Evolutionary conservation across 2,329 filamentous ascomycete species (phyloP).

Genomic region (Pyrenochaeta sp.): DNA sequence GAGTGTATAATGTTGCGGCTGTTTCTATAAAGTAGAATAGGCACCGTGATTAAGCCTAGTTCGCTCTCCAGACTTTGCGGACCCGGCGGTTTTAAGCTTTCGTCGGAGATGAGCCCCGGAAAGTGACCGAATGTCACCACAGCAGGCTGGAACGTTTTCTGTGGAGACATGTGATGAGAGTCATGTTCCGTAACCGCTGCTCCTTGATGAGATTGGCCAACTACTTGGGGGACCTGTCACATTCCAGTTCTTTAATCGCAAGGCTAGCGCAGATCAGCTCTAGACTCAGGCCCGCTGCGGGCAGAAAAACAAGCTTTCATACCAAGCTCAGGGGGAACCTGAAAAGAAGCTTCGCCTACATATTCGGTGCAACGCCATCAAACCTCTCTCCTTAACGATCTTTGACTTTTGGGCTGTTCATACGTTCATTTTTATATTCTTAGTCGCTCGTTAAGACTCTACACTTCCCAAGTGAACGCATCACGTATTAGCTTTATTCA

Average conservation of each 20-base stretch:
- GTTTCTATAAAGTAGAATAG: too few species aligned
- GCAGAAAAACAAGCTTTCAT: constrained; percentile 17
- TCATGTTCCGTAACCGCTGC: not conserved
- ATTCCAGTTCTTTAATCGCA: not conserved
- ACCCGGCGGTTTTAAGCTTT: too few species aligned
- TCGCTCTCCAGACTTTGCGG: too few species aligned
- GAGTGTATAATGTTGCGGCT: too few species aligned
- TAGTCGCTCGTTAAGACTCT: constrained; percentile 1
- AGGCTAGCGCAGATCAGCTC: not conserved
- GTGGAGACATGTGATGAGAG: not conserved
- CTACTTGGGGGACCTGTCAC: not conserved
- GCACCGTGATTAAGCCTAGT: too few species aligned
- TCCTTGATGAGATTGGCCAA: not conserved
- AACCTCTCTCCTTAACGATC: constrained; percentile 1
- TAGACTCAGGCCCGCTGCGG: constrained; percentile 3
- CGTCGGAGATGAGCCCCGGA: too few species aligned
- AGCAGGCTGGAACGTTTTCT: not conserved
- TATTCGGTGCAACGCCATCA: constrained; percentile 3
- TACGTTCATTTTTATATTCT: not conserved
- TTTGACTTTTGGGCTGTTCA: not conserved
- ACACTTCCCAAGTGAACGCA: not conserved
- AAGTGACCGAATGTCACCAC: not conserved
- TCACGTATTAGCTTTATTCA: not conserved
- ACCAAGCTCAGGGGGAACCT: constrained; percentile 12
- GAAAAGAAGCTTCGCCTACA: constrained; percentile 10